phyloP scores from a whole-genome alignment of 2,329 filamentous ascomycete species.

The Monilinia fructicola region DNA sequence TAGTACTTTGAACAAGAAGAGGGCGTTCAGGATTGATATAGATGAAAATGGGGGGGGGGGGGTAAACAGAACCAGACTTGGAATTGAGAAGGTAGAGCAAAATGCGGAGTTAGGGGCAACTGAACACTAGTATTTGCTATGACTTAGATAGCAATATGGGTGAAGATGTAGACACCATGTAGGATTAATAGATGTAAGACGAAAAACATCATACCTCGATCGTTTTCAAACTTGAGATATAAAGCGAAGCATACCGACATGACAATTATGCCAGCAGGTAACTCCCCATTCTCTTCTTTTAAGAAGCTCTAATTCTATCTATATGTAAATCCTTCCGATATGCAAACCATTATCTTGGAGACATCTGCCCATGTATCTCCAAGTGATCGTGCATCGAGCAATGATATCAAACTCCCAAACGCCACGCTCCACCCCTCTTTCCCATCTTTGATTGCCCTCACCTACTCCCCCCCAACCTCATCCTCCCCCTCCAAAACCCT shows the following conservation, averaged over 20 bases:
- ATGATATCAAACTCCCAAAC: slow-evolving; percentile 1
- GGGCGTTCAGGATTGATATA: neutral
- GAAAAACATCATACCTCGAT: too few relatives aligned
- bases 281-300: too few relatives aligned
- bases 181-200: too few relatives aligned
- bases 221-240: too few relatives aligned
- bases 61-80: neutral
- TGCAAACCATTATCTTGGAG: too few relatives aligned
- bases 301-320: too few relatives aligned
- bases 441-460: neutral
- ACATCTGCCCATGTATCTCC: too few relatives aligned
- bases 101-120: neutral
- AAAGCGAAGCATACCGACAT: too few relatives aligned
- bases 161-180: too few relatives aligned
- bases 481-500: slow-evolving; percentile 63
- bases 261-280: too few relatives aligned
- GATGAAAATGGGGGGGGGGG: neutral
- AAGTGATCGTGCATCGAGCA: too few relatives aligned
- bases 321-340: too few relatives aligned
- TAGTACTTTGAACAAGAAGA: neutral
- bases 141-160: neutral
- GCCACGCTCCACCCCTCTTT: neutral
- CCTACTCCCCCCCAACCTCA: neutral
- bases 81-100: neutral
- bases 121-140: neutral